Percentiles rank a stretch among this genome's conserved stretches.
Conservation (phyloP, 495 filamentous ascomycete genomes). For the Symbiotaphrina buchneri region DNA sequence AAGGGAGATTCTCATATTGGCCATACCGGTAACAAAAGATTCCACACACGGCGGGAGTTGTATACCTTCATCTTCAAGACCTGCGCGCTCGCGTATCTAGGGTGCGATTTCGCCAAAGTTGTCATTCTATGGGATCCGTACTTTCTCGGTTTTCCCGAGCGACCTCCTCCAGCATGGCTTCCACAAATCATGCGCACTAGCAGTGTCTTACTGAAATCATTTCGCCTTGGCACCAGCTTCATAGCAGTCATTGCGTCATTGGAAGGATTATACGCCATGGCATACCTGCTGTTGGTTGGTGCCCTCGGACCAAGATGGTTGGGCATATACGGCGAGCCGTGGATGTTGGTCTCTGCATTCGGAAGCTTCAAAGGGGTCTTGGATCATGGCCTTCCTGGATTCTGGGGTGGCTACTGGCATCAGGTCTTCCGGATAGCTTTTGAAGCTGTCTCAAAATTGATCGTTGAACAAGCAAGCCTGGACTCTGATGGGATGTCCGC, state of each 20-base stretch:
- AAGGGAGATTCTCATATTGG: not conserved
- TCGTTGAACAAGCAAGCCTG: conserved; percentile 15
- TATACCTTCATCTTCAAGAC: not conserved
- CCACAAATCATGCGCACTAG: conserved; percentile 19
- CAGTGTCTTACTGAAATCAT: conserved; percentile 18
- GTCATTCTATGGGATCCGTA: conserved; percentile 53
- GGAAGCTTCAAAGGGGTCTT: conserved; percentile 32
- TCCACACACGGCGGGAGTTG: too few relatives aligned
- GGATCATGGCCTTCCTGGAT: conserved; percentile 44
- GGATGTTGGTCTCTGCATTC: conserved; percentile 35
- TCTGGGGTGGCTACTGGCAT: conserved; percentile 80
- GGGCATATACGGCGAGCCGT: conserved; percentile 14
- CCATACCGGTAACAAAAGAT: too few relatives aligned
- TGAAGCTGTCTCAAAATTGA: conserved; percentile 25
- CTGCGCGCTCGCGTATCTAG: conserved; percentile 18
- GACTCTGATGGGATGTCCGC: conserved; percentile 6
- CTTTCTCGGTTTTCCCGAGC: conserved; percentile 30
- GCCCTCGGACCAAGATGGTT: conserved; percentile 20
- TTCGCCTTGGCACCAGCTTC: conserved; percentile 25
- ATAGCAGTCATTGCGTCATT: conserved; percentile 28
- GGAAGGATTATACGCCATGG: conserved; percentile 27
- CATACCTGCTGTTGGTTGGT: conserved; percentile 29
- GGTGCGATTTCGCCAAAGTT: conserved; percentile 41
- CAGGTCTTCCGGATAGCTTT: conserved; percentile 65
- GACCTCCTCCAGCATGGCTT: conserved; percentile 19